Percentiles rank a stretch among this genome's conserved stretches.
These are phyloP conservation scores for Huntiella bhutanensis DNA, from an alignment of 2,329 filamentous ascomycete genomes.

Conservation along the genomic window DNA sequence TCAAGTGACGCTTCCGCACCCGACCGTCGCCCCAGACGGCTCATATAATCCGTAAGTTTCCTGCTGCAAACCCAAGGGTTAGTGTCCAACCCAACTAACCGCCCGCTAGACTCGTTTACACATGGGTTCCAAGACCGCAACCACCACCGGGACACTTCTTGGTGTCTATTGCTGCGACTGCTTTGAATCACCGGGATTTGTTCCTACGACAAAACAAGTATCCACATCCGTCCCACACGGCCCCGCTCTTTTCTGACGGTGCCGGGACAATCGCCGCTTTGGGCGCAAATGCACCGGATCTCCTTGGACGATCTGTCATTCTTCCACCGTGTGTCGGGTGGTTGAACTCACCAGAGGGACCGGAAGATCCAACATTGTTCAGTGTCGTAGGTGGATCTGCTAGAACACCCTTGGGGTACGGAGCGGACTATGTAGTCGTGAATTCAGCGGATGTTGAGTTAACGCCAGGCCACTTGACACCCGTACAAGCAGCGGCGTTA, in stretches of 20 bases:
- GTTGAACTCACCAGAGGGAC: constrained; percentile 50
- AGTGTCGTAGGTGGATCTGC: constrained; percentile 52
- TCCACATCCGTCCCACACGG: constrained; percentile 61
- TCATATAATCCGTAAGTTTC: constrained; percentile 59
- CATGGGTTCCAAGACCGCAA: constrained; percentile 40
- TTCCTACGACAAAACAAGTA: constrained; percentile 89
- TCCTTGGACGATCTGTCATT: constrained; percentile 50
- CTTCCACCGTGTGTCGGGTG: constrained; percentile 64
- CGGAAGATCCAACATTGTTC: constrained; percentile 44
- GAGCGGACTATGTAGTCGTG: constrained; percentile 54
- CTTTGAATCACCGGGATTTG: constrained; percentile 87
- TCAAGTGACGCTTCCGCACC: constrained; percentile 31
- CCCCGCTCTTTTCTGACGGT: constrained; percentile 68
- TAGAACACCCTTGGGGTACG: constrained; percentile 42
- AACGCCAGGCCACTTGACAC: constrained; percentile 51
- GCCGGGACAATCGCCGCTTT: constrained; percentile 51
- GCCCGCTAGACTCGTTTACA: constrained; percentile 33
- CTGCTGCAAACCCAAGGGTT: background rate
- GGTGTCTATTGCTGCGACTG: constrained; percentile 56
- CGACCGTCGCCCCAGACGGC: constrained; percentile 68
- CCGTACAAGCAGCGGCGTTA: constrained; percentile 63
- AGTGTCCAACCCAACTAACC: background rate
- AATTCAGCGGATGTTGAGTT: constrained; percentile 55
- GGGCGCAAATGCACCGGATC: constrained; percentile 27
- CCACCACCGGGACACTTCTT: constrained; percentile 52